Base-by-base conservation (phyloP, 2,329 filamentous ascomycete species). In the Monosporascus sp. region DNA sequence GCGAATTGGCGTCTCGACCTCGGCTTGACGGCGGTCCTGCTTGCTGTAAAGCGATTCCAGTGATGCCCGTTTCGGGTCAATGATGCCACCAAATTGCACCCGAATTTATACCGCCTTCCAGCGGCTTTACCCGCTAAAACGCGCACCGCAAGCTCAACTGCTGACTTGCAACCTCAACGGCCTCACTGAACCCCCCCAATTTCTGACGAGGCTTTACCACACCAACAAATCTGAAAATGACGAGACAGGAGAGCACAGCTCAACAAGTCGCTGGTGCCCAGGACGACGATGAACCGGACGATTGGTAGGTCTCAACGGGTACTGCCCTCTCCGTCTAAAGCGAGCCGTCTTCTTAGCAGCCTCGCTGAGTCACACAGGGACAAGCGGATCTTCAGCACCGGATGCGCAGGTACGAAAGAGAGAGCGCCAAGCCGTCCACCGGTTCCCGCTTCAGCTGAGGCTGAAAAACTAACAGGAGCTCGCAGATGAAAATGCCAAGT, bases 381-480 rank as follows among this genome's bases (percentile, higher is more conserved):
- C 77, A 93, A 96, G 81, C 83, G 94, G 68, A 97, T 97, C 72
- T 96, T 91, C 77, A 96, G 91, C 77, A 97, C 93, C 3, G 94
- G 93, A 54, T 97, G 93, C 68, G 84, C 91, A 72, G 86, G 93
- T 96, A 75, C 20, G 43, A 19, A n/a, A 67, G 76, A 19, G 7
- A 46, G 22, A 11, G 8, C 11, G n/a, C 45, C 34, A 36, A 36
- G n/a, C 43, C 56, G 27, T 16, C 20, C 49, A 44, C 31, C 41
- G 41, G 43, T 44, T 36, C 4, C 41, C 46, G 48, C 11, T 44
- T 44, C 14, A 20, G 5, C n/a, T 6, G 43, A 31, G 22, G 24
- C 59, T 40, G 52, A 45, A 49, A 49, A 50, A 59, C 46, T 41
- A 20, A 44, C 26, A 27, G 16, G 55, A 46, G 37, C 27, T 50